A percentile compares a stretch with the other conserved stretches of the same genome.
These are phyloP conservation scores for Geotrichum ghanense DNA, from an alignment of 805 yeast species.

Conservation along the genomic window DNA sequence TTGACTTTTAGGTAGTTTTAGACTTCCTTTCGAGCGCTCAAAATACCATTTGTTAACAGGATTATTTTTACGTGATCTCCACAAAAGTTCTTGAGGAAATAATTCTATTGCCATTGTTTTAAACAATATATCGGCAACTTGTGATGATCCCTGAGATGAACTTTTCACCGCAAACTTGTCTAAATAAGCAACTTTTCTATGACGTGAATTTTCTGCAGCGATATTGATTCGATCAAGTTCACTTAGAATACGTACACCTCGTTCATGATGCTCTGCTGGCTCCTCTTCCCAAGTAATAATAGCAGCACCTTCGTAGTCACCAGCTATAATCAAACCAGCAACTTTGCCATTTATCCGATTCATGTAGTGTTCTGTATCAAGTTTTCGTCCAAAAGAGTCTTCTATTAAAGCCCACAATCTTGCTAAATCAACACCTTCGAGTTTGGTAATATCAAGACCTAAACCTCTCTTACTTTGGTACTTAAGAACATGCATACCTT, in stretches of 20 bases:
- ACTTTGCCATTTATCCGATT: conserved; percentile 50
- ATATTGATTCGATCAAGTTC: conserved; percentile 10
- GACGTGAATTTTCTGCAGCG: conserved; percentile 10
- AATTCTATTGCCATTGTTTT: conserved; percentile 56
- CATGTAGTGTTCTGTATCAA: conserved; percentile 60
- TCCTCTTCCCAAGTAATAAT: conserved; percentile 69
- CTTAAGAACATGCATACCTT: conserved; percentile 53
- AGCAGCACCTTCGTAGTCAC: conserved; percentile 94
- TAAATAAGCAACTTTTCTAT: conserved; percentile 51
- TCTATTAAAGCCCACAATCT: conserved; percentile 55
- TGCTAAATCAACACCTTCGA: conserved; percentile 39
- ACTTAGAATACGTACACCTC: background rate
- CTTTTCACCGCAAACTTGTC: conserved; percentile 91
- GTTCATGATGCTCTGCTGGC: background rate
- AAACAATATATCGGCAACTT: conserved; percentile 88
- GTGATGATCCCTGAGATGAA: conserved; percentile 78
- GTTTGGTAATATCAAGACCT: conserved; percentile 30
- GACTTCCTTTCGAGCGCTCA: conserved; percentile 71
- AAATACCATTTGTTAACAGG: conserved; percentile 98
- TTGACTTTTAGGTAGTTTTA: conserved; percentile 32
- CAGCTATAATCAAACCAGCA: conserved; percentile 74
- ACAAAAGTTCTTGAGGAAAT: conserved; percentile 63
- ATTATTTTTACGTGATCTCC: conserved; percentile 81
- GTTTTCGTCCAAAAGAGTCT: conserved; percentile 60
- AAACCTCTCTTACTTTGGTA: conserved; percentile 25